Evolutionary conservation across 2,329 filamentous ascomycete species (phyloP).

Genomic region (Apiospora phragmitis): DNA sequence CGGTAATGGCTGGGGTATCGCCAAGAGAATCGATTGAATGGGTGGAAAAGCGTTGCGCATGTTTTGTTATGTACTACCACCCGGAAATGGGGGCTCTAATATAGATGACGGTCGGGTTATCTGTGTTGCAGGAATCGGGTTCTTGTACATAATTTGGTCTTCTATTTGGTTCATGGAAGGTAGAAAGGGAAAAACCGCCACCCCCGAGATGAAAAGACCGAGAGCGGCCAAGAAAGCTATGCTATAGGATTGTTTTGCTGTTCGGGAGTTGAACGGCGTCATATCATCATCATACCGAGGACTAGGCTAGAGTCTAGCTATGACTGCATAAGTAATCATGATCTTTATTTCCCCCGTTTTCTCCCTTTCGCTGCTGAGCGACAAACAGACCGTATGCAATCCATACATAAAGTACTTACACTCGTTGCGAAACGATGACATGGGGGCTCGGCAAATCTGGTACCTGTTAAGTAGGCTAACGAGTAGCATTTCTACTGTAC

Average conservation of each 20-base stretch:
- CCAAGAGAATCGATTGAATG: slow-evolving; percentile 51
- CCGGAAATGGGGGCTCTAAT: not conserved
- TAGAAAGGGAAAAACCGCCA: not conserved
- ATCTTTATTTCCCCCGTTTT: not conserved
- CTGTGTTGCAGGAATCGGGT: not conserved
- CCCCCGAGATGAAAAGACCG: not conserved
- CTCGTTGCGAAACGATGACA: too few relatives aligned
- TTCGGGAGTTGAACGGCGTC: not conserved
- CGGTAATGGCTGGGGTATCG: slow-evolving; percentile 62
- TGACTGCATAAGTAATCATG: not conserved
- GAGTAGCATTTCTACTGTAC: slow-evolving; percentile 29
- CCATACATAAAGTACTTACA: too few relatives aligned
- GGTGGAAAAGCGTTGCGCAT: not conserved
- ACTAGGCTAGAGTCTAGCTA: not conserved
- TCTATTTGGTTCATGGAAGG: not conserved
- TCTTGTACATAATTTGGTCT: not conserved
- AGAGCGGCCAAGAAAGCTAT: not conserved
- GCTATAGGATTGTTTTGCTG: slow-evolving; percentile 8
- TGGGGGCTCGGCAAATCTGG: not conserved
- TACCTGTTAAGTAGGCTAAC: not conserved
- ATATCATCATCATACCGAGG: not conserved
- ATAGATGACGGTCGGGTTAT: not conserved
- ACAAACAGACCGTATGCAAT: not conserved
- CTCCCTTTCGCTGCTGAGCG: not conserved
- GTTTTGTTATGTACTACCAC: not conserved